Percentiles rank a stretch among this genome's conserved stretches.
These are phyloP conservation scores for Arthrobotrys pseudoclavata DNA, from an alignment of 2,329 filamentous ascomycete genomes.

Conservation along the genomic window DNA sequence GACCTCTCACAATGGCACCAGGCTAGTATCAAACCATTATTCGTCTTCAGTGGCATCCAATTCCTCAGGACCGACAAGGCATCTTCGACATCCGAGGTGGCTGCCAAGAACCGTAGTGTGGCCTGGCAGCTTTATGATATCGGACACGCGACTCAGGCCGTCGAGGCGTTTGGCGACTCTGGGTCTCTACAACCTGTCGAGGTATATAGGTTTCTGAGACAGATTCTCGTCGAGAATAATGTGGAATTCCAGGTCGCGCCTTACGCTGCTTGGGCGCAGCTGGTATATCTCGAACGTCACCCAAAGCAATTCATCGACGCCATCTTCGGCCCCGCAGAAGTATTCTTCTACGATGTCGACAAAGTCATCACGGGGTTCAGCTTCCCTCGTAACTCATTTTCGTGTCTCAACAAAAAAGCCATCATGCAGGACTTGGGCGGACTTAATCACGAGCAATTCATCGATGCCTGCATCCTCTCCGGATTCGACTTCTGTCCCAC, in stretches of 20 bases:
- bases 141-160: constrained; percentile 82
- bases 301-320: constrained; percentile 63
- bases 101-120: constrained; percentile 77
- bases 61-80: constrained; percentile 80
- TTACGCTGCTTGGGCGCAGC: constrained; percentile 63
- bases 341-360: constrained; percentile 64
- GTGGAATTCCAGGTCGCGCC: constrained; percentile 64
- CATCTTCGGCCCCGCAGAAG: constrained; percentile 63
- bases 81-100: constrained; percentile 73
- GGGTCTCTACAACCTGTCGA: constrained; percentile 70
- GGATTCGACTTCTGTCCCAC: constrained; percentile 84
- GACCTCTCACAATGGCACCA: constrained; percentile 81
- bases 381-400: constrained; percentile 77
- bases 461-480: constrained; percentile 85
- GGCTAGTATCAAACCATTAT: constrained; percentile 80
- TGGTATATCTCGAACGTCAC: constrained; percentile 63
- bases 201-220: constrained; percentile 62
- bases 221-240: constrained; percentile 62
- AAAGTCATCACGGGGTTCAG: constrained; percentile 70
- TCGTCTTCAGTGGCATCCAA: constrained; percentile 91
- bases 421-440: constrained; percentile 78
- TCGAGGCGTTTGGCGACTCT: constrained; percentile 86
- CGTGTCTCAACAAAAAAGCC: constrained; percentile 75
- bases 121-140: constrained; percentile 91
- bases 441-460: constrained; percentile 77